A percentile compares a stretch with the other conserved stretches of the same genome.
phyloP scores from a whole-genome alignment of 1,284 basidiomycete species.

The Fomitopsis schrenkii region DNA sequence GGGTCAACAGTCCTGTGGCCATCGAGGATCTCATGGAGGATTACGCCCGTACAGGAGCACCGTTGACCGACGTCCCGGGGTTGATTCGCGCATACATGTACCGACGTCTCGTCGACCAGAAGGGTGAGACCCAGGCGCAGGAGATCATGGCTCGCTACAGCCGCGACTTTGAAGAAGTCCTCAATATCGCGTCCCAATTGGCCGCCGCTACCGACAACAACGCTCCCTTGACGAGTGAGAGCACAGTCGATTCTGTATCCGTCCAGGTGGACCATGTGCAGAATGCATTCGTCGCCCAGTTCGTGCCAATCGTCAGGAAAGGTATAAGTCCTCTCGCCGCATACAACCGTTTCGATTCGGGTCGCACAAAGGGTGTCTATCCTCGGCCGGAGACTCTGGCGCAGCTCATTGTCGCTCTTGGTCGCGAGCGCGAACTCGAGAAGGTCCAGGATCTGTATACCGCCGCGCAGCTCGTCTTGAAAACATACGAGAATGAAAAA shows the following conservation, averaged over 20 bases:
- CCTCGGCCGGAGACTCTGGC: constrained; percentile 56
- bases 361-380: constrained; percentile 35
- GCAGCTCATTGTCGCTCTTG: constrained; percentile 64
- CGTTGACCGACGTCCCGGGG: neutral
- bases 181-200: neutral
- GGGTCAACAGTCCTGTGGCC: neutral
- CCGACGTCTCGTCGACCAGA: neutral
- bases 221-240: no score
- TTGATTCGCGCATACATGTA: neutral
- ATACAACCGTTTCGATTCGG: constrained; percentile 36
- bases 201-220: neutral
- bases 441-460: constrained; percentile 68
- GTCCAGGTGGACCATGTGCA: neutral
- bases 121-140: neutral
- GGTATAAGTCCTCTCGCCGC: constrained; percentile 25
- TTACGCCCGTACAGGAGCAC: neutral
- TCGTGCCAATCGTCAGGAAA: constrained; percentile 32
- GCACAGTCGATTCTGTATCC: no score
- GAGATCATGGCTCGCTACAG: neutral
- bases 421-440: constrained; percentile 56
- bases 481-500: constrained; percentile 41
- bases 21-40: neutral
- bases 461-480: constrained; percentile 63
- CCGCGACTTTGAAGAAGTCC: neutral
- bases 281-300: constrained; percentile 34